Evolutionary conservation across 768 basidiomycete species (phyloP).

Genomic region (Kwoniella bestiolae): DNA sequence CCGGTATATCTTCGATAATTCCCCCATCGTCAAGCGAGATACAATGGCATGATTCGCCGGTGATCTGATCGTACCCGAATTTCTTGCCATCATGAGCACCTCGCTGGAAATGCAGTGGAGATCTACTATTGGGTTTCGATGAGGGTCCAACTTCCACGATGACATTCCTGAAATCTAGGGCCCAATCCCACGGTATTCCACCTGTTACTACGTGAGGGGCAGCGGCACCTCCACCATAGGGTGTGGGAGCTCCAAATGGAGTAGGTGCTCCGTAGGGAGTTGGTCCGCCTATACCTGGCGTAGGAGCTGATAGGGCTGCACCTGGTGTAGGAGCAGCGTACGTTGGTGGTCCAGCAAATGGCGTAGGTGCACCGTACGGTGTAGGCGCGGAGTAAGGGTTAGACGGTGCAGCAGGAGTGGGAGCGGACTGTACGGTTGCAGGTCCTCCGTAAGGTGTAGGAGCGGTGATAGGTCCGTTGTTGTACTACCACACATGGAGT

Average conservation of each 20-base stretch:
- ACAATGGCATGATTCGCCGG: slow-evolving; percentile 32
- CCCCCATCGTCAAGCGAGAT: slow-evolving; percentile 32
- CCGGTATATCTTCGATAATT: slow-evolving; percentile 42
- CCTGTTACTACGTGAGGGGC: slow-evolving; percentile 21
- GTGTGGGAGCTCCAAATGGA: slow-evolving; percentile 50
- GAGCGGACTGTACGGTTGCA: slow-evolving; percentile 42
- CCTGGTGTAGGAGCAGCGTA: slow-evolving; percentile 58
- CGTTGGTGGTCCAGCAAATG: slow-evolving; percentile 35
- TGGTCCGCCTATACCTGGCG: slow-evolving; percentile 54
- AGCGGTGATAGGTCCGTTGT: slow-evolving; percentile 30
- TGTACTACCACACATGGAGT: slow-evolving; percentile 14
- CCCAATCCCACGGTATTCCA: slow-evolving; percentile 49
- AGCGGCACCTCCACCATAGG: slow-evolving; percentile 34
- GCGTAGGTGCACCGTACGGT: slow-evolving; percentile 52
- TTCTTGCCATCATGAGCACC: slow-evolving; percentile 42
- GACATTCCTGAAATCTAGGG: slow-evolving; percentile 51
- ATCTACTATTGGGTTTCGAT: slow-evolving; percentile 27
- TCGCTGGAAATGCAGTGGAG: slow-evolving; percentile 49
- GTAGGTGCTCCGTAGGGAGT: slow-evolving; percentile 48
- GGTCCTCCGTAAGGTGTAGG: slow-evolving; percentile 33
- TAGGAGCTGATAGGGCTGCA: slow-evolving; percentile 59
- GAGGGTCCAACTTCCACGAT: slow-evolving; percentile 50
- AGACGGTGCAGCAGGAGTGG: slow-evolving; percentile 59
- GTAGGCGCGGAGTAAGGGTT: slow-evolving; percentile 58
- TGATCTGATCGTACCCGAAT: slow-evolving; percentile 39